Conservation (phyloP, 2,329 filamentous ascomycete species). For the Didymosphaeria variabile region DNA sequence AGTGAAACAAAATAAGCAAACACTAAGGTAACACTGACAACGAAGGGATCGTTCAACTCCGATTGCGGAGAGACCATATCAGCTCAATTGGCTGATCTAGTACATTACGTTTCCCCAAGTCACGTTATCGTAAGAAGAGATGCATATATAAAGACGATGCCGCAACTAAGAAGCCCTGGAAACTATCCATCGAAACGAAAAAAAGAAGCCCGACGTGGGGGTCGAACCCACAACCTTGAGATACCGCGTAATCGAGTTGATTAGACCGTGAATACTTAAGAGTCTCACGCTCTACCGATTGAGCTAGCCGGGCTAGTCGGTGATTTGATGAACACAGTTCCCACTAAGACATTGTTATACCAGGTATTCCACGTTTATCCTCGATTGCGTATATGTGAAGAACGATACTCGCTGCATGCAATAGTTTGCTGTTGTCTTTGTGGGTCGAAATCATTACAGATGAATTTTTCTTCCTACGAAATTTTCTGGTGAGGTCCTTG, state of each 20-base stretch:
- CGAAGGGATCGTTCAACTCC: background rate
- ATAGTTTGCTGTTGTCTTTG: background rate
- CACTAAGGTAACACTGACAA: background rate
- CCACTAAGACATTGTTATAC: background rate
- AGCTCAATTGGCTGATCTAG: background rate
- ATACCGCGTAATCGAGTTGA: conserved; percentile 3
- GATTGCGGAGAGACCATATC: background rate
- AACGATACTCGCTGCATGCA: background rate
- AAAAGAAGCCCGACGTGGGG: conserved; percentile 11
- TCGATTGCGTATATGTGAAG: background rate
- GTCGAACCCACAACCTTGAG: conserved; percentile 13
- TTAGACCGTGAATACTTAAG: conserved; percentile 25
- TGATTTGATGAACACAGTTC: conserved; percentile 1
- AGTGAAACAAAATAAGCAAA: no score
- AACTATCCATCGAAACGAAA: background rate
- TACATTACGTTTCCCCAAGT: background rate
- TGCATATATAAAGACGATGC: background rate
- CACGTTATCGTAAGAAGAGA: background rate
- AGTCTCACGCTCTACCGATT: conserved; percentile 43
- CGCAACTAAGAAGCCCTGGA: background rate
- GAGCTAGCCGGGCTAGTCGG: conserved; percentile 36
- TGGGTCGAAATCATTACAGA: background rate
- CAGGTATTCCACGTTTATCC: background rate
- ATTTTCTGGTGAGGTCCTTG: background rate
- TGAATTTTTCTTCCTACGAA: background rate